Evolutionary conservation across 805 yeast genomes (phyloP).

Genomic region (Cyberlindnera saturnus): DNA sequence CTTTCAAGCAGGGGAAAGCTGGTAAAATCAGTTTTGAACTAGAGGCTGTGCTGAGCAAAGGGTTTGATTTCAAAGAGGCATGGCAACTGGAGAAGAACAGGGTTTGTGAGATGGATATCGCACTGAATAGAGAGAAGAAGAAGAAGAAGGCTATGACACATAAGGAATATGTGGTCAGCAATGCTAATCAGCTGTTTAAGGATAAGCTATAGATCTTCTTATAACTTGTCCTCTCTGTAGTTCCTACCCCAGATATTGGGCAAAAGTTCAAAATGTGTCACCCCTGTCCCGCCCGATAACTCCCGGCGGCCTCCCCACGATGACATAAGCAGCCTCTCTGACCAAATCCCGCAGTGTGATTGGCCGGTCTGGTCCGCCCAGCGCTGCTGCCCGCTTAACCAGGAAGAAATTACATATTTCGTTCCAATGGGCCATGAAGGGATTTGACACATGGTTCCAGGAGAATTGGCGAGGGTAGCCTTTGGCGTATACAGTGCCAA

Average conservation of each 20-base stretch:
- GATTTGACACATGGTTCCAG: too few relatives aligned
- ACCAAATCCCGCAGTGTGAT: slow-evolving; percentile 12
- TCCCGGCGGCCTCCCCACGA: too few relatives aligned
- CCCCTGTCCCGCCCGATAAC: too few relatives aligned
- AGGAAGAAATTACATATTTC: too few relatives aligned
- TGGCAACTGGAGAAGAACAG: slow-evolving; percentile 12
- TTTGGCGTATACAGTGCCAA: too few relatives aligned
- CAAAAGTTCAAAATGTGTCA: too few relatives aligned
- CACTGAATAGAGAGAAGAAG: slow-evolving; percentile 14
- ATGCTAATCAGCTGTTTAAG: slow-evolving; percentile 22
- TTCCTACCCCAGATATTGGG: too few relatives aligned
- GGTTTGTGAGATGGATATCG: slow-evolving; percentile 18
- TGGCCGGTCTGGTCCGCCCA: slow-evolving; percentile 4
- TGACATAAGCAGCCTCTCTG: neutral
- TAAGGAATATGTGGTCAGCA: slow-evolving; percentile 17
- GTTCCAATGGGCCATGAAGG: too few relatives aligned
- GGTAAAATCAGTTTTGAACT: slow-evolving; percentile 19
- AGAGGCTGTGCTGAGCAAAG: slow-evolving; percentile 12
- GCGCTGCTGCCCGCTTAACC: too few relatives aligned
- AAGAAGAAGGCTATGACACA: slow-evolving; percentile 11
- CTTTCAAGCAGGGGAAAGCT: slow-evolving; percentile 52
- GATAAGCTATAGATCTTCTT: neutral
- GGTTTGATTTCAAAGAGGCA: slow-evolving; percentile 12
- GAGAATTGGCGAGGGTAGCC: too few relatives aligned
- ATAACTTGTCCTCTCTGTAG: too few relatives aligned